Conservation (phyloP, 371 early-diverging fungal species). For the Paramicrosporidium saccamoebae region DNA sequence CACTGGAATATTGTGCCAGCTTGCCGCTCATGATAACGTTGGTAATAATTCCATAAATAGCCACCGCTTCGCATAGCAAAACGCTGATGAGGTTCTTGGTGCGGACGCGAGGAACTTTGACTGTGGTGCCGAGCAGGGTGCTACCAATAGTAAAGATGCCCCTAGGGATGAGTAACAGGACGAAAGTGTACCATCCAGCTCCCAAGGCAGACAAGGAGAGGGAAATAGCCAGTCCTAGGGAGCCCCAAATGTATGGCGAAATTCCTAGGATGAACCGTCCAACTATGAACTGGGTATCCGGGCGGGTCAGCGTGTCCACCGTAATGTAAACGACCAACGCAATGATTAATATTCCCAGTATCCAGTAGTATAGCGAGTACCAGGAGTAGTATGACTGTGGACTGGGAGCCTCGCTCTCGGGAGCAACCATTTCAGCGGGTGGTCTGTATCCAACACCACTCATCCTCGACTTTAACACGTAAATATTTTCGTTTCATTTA, state of each 20-base stretch:
- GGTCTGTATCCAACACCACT: no score
- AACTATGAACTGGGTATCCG: constrained; percentile 48
- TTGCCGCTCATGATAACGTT: constrained; percentile 78
- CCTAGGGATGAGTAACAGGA: constrained; percentile 9
- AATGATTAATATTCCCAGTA: not conserved
- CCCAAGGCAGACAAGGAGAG: constrained; percentile 72
- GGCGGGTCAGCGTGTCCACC: constrained; percentile 47
- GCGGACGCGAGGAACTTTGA: constrained; percentile 63
- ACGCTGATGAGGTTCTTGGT: constrained; percentile 87
- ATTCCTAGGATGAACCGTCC: constrained; percentile 35
- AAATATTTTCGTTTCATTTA: no score
- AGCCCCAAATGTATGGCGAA: constrained; percentile 65
- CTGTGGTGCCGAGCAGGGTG: constrained; percentile 61
- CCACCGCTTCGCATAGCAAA: constrained; percentile 93
- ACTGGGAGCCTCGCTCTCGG: no score
- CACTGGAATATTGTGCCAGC: constrained; percentile 27
- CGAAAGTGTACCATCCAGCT: constrained; percentile 46
- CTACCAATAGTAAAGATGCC: constrained; percentile 81
- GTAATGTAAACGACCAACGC: constrained; percentile 1
- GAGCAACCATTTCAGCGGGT: no score
- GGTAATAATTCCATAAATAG: constrained; percentile 90
- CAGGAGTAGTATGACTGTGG: no score
- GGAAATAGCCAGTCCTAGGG: constrained; percentile 46
- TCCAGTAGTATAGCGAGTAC: not conserved
- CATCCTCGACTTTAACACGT: no score